Conservation (phyloP, 306 rosid species). For the Pyrus bretschneideri region DNA sequence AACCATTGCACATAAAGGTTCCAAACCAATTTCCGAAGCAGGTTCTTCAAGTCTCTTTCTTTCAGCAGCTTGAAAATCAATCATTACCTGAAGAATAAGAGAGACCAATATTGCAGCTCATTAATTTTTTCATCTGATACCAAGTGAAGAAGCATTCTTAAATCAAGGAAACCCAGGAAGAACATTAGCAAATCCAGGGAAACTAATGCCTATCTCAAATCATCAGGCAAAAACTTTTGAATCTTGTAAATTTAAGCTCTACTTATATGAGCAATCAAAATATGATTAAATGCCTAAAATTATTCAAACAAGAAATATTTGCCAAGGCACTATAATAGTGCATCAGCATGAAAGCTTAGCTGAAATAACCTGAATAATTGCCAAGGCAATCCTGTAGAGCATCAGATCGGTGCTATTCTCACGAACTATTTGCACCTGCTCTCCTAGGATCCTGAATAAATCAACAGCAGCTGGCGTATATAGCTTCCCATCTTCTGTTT, state of each 20-base stretch:
- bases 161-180: neutral
- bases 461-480: slow-evolving; percentile 99
- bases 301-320: neutral
- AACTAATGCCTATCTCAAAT: neutral
- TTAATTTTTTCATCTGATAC: neutral
- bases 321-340: neutral
- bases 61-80: slow-evolving; percentile 97
- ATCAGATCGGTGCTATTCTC: slow-evolving; percentile 95
- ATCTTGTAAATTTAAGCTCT: neutral
- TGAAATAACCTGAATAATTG: slow-evolving; percentile 79
- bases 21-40: slow-evolving; percentile 94
- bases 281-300: neutral
- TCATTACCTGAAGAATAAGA: slow-evolving; percentile 65
- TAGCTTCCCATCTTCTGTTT: slow-evolving; percentile 92
- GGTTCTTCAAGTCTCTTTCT: slow-evolving; percentile 82
- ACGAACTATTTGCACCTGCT: slow-evolving; percentile 96
- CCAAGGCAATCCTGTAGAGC: slow-evolving; percentile 88
- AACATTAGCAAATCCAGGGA: neutral
- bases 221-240: neutral
- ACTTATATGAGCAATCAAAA: neutral
- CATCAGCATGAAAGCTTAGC: slow-evolving; percentile 2
- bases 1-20: slow-evolving; percentile 94
- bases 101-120: neutral
- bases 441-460: slow-evolving; percentile 94
- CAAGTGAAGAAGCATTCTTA: neutral